Conservation (phyloP, 768 basidiomycete genomes). For the Nidularia sp. region DNA sequence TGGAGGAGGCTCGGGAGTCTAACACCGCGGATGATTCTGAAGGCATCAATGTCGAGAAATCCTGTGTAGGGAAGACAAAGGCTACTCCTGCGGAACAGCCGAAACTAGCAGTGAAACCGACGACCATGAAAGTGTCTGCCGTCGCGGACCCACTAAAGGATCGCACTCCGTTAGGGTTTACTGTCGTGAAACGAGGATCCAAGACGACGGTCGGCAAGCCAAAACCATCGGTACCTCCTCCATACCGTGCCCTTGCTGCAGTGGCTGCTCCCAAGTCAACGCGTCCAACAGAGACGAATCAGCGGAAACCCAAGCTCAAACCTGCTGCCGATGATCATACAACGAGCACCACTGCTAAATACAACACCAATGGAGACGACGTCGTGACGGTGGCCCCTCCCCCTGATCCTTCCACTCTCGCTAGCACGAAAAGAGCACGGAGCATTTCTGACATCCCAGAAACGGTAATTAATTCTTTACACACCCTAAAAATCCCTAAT, state of each 20-base stretch:
- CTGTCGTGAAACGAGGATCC: conserved; percentile 35
- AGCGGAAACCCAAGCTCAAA: too few relatives aligned
- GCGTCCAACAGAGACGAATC: too few relatives aligned
- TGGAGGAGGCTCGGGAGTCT: background rate
- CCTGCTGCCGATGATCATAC: too few relatives aligned
- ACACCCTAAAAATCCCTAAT: background rate
- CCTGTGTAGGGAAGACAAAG: background rate
- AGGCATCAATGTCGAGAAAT: background rate
- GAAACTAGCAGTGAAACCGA: background rate
- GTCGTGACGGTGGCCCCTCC: background rate
- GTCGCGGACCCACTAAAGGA: conserved; percentile 7
- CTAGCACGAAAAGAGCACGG: background rate
- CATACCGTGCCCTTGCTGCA: too few relatives aligned
- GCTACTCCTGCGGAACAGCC: background rate
- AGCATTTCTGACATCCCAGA: conserved; percentile 20
- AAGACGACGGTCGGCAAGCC: conserved; percentile 17
- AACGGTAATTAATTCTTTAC: conserved; percentile 10
- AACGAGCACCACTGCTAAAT: too few relatives aligned
- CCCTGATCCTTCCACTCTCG: background rate
- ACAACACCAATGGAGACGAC: too few relatives aligned
- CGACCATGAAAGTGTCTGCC: background rate
- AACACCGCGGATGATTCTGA: background rate
- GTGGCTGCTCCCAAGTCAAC: too few relatives aligned
- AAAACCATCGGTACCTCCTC: background rate
- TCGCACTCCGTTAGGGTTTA: conserved; percentile 32